Conservation (phyloP, 768 basidiomycete species). For the Infundibulicybe gibba region DNA sequence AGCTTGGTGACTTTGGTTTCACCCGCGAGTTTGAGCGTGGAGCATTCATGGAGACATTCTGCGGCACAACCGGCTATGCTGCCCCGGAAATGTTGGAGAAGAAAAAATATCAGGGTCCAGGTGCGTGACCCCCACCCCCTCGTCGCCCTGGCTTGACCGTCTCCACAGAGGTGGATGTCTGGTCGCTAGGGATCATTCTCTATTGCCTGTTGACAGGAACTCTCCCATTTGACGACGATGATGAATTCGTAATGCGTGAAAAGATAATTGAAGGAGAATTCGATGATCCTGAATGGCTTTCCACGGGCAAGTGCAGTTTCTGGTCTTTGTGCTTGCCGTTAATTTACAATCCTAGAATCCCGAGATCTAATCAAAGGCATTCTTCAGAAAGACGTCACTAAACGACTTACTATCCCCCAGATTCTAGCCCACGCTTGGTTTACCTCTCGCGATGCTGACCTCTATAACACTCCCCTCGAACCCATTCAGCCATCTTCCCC, state of each 20-base stretch:
- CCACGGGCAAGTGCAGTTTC: slow-evolving; percentile 48
- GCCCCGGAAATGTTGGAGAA: slow-evolving; percentile 90
- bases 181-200: slow-evolving; percentile 92
- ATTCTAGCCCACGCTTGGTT: slow-evolving; percentile 92
- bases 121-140: slow-evolving; percentile 35
- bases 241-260: slow-evolving; percentile 76
- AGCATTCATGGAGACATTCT: slow-evolving; percentile 84
- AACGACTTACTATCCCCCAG: slow-evolving; percentile 77
- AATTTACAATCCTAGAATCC: slow-evolving; percentile 52
- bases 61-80: slow-evolving; percentile 93
- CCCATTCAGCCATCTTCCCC: slow-evolving; percentile 18
- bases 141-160: slow-evolving; percentile 8
- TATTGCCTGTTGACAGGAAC: slow-evolving; percentile 89
- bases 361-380: slow-evolving; percentile 78
- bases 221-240: slow-evolving; percentile 88
- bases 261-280: slow-evolving; percentile 85
- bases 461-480: slow-evolving; percentile 19
- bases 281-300: slow-evolving; percentile 92
- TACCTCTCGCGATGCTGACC: slow-evolving; percentile 29
- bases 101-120: slow-evolving; percentile 86
- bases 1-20: slow-evolving; percentile 94
- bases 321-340: not conserved
- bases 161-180: slow-evolving; percentile 82
- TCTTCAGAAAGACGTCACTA: slow-evolving; percentile 70
- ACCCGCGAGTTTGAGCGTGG: slow-evolving; percentile 87